Evolutionary conservation across 805 yeast genomes (phyloP).

Genomic region (Myxozyma mucilagina): DNA sequence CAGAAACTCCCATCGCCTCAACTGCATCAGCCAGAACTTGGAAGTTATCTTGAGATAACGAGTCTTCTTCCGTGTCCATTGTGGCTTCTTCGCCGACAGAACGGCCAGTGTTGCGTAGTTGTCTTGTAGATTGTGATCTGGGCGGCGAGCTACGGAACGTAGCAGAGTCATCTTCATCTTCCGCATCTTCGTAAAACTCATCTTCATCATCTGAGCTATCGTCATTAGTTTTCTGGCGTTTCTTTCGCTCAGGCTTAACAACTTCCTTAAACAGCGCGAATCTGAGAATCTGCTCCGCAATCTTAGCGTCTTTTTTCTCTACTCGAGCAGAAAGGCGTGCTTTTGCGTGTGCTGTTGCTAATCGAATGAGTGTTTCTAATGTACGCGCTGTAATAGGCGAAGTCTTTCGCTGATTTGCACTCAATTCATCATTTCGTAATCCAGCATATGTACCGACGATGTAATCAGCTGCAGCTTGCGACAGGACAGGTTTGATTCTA

Average conservation of each 20-base stretch:
- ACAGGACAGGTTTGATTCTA: slow-evolving; percentile 76
- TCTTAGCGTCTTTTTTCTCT: slow-evolving; percentile 73
- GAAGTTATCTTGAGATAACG: slow-evolving; percentile 19
- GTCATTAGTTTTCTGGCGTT: slow-evolving; percentile 41
- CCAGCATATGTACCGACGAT: slow-evolving; percentile 79
- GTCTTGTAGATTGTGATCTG: neutral
- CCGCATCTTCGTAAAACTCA: slow-evolving; percentile 35
- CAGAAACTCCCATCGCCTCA: slow-evolving; percentile 33
- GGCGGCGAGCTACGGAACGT: slow-evolving; percentile 26
- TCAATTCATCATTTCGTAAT: slow-evolving; percentile 70
- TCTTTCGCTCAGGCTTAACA: slow-evolving; percentile 43
- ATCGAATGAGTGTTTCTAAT: slow-evolving; percentile 89
- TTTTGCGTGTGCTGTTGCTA: slow-evolving; percentile 95
- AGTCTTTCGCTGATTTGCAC: slow-evolving; percentile 54
- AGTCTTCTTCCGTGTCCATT: neutral
- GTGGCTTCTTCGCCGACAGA: neutral
- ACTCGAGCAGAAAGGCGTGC: slow-evolving; percentile 80
- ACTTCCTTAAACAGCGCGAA: slow-evolving; percentile 84
- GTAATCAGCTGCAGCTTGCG: slow-evolving; percentile 72
- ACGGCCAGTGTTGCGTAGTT: neutral
- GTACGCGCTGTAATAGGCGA: slow-evolving; percentile 99
- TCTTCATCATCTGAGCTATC: slow-evolving; percentile 37
- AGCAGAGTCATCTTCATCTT: slow-evolving; percentile 16
- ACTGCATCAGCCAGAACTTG: slow-evolving; percentile 24
- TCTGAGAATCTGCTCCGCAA: slow-evolving; percentile 81